These are phyloP conservation scores for Malus fusca DNA, from an alignment of 306 rosid species.

Conservation along the genomic window DNA sequence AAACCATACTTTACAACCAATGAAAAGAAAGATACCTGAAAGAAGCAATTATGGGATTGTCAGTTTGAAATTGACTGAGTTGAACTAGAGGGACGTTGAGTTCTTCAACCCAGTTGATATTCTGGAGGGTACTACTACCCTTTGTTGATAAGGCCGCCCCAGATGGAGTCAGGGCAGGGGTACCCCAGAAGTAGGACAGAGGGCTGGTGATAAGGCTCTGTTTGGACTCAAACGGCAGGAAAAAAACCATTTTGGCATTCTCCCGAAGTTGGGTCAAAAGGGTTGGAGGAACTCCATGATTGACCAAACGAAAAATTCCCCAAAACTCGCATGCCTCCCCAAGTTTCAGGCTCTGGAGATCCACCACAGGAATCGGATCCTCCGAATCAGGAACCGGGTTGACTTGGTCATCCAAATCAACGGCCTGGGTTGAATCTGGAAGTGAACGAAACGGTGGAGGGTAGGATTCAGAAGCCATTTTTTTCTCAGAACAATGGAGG, in stretches of 20 bases:
- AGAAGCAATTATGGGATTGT: slow-evolving; percentile 29
- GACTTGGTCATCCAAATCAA: background rate
- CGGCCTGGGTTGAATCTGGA: background rate
- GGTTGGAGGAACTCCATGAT: slow-evolving; percentile 57
- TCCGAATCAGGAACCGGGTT: background rate
- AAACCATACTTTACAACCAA: too few species aligned
- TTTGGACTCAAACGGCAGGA: slow-evolving; percentile 44
- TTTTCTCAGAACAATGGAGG: background rate
- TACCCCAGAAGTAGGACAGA: slow-evolving; percentile 63
- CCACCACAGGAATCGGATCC: slow-evolving; percentile 43
- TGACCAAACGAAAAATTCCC: slow-evolving; percentile 66
- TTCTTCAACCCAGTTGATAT: slow-evolving; percentile 60
- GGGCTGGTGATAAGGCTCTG: slow-evolving; percentile 28
- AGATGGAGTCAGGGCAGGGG: slow-evolving; percentile 46
- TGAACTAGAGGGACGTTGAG: slow-evolving; percentile 37
- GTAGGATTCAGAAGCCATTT: slow-evolving; percentile 30
- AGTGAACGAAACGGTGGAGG: slow-evolving; percentile 35
- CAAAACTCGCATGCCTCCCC: slow-evolving; percentile 48
- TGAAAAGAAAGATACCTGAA: slow-evolving; percentile 26
- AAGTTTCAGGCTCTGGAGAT: slow-evolving; percentile 27
- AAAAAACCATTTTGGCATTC: slow-evolving; percentile 24
- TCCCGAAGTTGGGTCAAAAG: slow-evolving; percentile 36
- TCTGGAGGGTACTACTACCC: slow-evolving; percentile 2
- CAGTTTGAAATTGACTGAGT: slow-evolving; percentile 33
- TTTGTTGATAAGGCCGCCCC: slow-evolving; percentile 27